Evolutionary conservation across 1,284 basidiomycete species (phyloP).

Genomic region (Baeospora myosura): DNA sequence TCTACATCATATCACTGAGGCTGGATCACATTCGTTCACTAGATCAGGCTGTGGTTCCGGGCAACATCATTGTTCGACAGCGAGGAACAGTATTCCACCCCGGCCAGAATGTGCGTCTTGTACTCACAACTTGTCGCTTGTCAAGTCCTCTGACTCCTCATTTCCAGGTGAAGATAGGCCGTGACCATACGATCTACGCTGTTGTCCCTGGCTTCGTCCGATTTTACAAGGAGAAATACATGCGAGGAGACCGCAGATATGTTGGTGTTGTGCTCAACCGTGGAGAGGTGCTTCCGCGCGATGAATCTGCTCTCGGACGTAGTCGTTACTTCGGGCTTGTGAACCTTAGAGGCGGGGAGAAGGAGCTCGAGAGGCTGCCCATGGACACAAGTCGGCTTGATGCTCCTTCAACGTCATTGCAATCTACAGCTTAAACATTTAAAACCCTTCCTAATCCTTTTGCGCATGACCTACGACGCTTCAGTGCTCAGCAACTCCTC

Average conservation of each 20-base stretch:
- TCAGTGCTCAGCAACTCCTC: constrained; percentile 4
- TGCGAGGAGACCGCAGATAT: constrained; percentile 66
- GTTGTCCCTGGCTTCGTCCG: constrained; percentile 84
- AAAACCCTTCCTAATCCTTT: constrained; percentile 22
- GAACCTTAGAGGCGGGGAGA: no score
- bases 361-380: no score
- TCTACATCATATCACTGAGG: background rate
- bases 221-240: constrained; percentile 76
- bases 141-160: constrained; percentile 12
- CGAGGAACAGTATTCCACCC: constrained; percentile 86
- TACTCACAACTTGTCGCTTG: constrained; percentile 6
- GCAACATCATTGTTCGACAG: constrained; percentile 91
- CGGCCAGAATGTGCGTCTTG: constrained; percentile 79
- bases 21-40: constrained; percentile 5
- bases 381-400: no score
- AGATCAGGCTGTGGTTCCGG: constrained; percentile 85
- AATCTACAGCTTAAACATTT: no score
- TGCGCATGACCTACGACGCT: constrained; percentile 29
- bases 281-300: constrained; percentile 79
- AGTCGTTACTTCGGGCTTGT: constrained; percentile 73
- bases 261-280: constrained; percentile 76
- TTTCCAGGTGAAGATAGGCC: constrained; percentile 76
- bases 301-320: constrained; percentile 64
- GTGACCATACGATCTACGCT: constrained; percentile 90
- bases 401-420: no score